Percentiles rank a stretch among this genome's conserved stretches.
These are phyloP conservation scores for Stachybotrys elegans DNA, from an alignment of 2,329 filamentous ascomycete species.

Conservation along the genomic window DNA sequence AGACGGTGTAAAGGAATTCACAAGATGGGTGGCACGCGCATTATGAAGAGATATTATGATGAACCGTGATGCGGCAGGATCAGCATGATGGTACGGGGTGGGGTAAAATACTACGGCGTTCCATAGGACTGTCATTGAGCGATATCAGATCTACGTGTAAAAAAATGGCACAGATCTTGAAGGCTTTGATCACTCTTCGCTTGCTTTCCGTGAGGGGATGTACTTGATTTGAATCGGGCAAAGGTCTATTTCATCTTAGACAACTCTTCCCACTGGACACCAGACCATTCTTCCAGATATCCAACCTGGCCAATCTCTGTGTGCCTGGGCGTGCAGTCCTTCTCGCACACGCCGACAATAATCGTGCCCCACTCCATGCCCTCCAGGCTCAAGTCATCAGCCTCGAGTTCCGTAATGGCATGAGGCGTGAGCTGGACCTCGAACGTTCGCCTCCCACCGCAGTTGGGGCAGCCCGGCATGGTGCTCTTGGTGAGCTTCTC, in stretches of 20 bases:
- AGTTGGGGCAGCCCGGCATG: slow-evolving; percentile 73
- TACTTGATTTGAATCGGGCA: no score
- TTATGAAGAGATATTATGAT: slow-evolving; percentile 20
- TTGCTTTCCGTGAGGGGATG: no score
- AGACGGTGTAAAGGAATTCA: slow-evolving; percentile 33
- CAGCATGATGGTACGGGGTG: slow-evolving; percentile 25
- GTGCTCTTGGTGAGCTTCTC: slow-evolving; percentile 49
- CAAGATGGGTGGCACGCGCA: slow-evolving; percentile 1
- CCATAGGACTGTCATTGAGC: slow-evolving; percentile 30
- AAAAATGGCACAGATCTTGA: slow-evolving; percentile 22
- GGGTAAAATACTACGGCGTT: slow-evolving; percentile 27
- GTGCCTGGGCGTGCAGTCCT: slow-evolving; percentile 64
- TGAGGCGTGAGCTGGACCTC: slow-evolving; percentile 91
- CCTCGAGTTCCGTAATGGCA: slow-evolving; percentile 83
- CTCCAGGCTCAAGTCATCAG: slow-evolving; percentile 63
- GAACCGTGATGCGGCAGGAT: slow-evolving; percentile 20
- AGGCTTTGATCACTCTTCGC: slow-evolving; percentile 4
- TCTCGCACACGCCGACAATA: slow-evolving; percentile 76
- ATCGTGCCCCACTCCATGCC: slow-evolving; percentile 99
- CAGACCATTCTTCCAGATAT: slow-evolving; percentile 94
- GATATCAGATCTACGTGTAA: slow-evolving; percentile 27
- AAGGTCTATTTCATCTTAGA: slow-evolving; percentile 27
- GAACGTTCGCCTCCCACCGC: slow-evolving; percentile 71
- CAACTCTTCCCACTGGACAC: slow-evolving; percentile 94
- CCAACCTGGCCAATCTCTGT: slow-evolving; percentile 59